Evolutionary conservation across 495 filamentous ascomycete genomes (phyloP).

Genomic region (Copromyces sp.): DNA sequence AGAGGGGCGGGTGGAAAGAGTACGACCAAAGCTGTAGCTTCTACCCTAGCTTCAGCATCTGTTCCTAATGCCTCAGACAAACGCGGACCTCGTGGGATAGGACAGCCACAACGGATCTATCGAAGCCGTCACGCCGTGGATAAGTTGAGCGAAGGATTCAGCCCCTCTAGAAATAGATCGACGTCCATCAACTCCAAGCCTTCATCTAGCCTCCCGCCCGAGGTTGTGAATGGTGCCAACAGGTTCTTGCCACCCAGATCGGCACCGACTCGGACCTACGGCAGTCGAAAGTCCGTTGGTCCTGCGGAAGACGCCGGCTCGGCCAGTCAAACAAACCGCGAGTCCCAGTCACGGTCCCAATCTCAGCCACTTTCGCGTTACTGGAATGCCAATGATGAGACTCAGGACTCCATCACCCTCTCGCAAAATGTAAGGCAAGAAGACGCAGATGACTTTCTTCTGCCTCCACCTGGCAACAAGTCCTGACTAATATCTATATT

Average conservation of each 20-base stretch:
- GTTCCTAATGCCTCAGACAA: neutral
- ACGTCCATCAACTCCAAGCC: neutral
- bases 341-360: slow-evolving; percentile 5
- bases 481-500: neutral
- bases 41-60: neutral
- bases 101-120: neutral
- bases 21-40: neutral
- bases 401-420: slow-evolving; percentile 6
- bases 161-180: neutral
- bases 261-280: neutral
- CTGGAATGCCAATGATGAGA: neutral
- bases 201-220: neutral
- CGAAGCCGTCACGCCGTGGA: neutral
- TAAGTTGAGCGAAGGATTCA: neutral
- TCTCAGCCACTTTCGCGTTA: neutral
- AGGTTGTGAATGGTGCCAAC: neutral
- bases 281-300: neutral
- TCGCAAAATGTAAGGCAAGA: neutral
- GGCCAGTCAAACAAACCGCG: neutral
- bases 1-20: neutral
- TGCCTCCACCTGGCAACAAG: neutral
- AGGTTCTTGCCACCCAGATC: neutral
- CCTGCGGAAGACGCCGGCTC: neutral
- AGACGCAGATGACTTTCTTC: neutral
- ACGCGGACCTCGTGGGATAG: neutral